Evolutionary conservation across 306 rosid genomes (phyloP).

Genomic region (Castanea sativa): DNA sequence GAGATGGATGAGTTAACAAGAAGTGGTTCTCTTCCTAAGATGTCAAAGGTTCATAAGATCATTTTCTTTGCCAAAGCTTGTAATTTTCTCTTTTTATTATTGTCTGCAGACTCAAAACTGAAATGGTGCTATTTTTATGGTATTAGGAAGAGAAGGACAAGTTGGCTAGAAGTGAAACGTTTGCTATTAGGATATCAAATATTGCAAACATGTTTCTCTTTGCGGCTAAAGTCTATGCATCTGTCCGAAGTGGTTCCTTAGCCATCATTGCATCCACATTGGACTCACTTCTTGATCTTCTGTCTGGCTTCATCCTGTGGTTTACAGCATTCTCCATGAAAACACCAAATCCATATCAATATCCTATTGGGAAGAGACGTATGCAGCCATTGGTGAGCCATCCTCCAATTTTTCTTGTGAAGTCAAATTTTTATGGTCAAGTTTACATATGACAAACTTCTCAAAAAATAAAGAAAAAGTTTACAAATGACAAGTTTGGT

Average conservation of each 20-base stretch:
- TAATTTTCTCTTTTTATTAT: constrained; percentile 4
- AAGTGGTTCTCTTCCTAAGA: constrained; percentile 81
- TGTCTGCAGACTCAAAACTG: constrained; percentile 8
- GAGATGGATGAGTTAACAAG: constrained; percentile 92
- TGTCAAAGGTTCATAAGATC: constrained; percentile 74
- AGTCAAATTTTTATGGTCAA: not conserved
- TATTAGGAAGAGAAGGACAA: constrained; percentile 85
- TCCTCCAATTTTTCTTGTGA: constrained; percentile 8
- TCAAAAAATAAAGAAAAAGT: not conserved
- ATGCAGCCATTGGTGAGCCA: constrained; percentile 92
- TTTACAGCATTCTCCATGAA: constrained; percentile 99
- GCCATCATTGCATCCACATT: constrained; percentile 97
- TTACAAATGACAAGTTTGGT: too few species aligned
- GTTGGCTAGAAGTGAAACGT: constrained; percentile 79
- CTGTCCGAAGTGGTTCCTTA: constrained; percentile 86
- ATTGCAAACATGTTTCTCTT: constrained; percentile 91
- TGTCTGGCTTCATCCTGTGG: constrained; percentile 97
- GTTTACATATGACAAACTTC: not conserved
- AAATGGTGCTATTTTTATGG: constrained; percentile 11
- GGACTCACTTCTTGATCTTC: constrained; percentile 96
- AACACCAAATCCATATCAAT: constrained; percentile 94
- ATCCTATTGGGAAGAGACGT: constrained; percentile 94
- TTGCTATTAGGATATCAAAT: constrained; percentile 92
- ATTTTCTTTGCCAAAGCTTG: not conserved
- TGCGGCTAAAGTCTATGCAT: constrained; percentile 89